Evolutionary conservation across 306 rosid genomes (phyloP).

Genomic region (Quercus wislizeni): DNA sequence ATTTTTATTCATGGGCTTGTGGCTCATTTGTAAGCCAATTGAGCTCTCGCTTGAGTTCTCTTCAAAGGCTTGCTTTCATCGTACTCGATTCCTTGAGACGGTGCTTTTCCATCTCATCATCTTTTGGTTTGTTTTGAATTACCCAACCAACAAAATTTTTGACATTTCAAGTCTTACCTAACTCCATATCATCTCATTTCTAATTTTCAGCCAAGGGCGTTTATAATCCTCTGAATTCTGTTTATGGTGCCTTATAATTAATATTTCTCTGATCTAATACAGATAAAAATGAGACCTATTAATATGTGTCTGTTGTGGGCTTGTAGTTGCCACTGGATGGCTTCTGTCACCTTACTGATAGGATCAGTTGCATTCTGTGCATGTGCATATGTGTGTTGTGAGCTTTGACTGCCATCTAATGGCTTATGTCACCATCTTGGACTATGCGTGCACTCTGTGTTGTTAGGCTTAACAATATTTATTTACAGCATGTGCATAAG

Average conservation of each 20-base stretch:
- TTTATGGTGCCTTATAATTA: not conserved
- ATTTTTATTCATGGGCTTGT: not conserved
- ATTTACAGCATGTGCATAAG: not conserved
- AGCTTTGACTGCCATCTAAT: not conserved
- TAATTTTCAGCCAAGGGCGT: not conserved
- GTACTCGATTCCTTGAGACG: not conserved
- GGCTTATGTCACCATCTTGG: not conserved
- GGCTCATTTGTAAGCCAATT: not conserved
- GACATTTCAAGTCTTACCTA: not conserved
- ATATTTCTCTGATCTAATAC: not conserved
- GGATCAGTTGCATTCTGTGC: not conserved
- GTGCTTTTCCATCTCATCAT: not conserved
- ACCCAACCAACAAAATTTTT: not conserved
- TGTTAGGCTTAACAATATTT: not conserved
- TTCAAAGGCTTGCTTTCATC: not conserved
- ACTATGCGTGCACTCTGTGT: not conserved
- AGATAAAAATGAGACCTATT: not conserved
- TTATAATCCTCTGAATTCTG: not conserved
- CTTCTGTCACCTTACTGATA: not conserved
- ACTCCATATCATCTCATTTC: not conserved
- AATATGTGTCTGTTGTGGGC: not conserved
- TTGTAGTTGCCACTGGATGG: not conserved
- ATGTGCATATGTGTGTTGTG: not conserved
- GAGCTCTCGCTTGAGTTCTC: not conserved
- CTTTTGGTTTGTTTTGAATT: not conserved